Evolutionary conservation across 371 early-diverging fungal genomes (phyloP), one percentile per base, ranked within the genome.

Genomic region (Vavraia culicis): DNA sequence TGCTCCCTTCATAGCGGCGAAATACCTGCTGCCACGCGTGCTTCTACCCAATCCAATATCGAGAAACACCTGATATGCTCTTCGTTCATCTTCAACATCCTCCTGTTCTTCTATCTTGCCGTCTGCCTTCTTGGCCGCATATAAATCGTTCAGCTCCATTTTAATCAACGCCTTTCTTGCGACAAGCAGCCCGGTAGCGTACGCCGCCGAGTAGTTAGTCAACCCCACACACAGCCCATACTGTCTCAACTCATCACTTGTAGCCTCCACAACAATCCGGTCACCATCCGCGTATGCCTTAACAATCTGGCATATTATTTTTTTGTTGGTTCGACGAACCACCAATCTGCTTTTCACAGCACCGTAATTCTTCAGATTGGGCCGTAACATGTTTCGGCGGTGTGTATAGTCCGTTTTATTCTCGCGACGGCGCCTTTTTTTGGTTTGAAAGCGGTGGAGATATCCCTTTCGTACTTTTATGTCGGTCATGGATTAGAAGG

Each of bases 341-440:
- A 94, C 95, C 63, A 98, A 74, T 73, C 99, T 81, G 80, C 86
- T 88, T 80, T 98, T 98, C 72, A 90, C 88, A 49, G 87, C 82
- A 81, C 91, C 90, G 82, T 90, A 89, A 78, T 90, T 91, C 82
- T 88, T 90, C 81, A 88, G 87, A 73, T 90, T 93, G 77, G 94
- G 95, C 71, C 80, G 77, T 34, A 93, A 80, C 55, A 95, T 75
- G 69, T 88, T 83, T 80, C 84, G 88, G 71, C 99, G 81, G 66
- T 93, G 91, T 72, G 86, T 88, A 89, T 95, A 98, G 77, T 98
- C 93, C 66, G 99, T 98, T 81, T 94, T 98, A 52, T 95, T 91
- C 84, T 94, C 90, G 49, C 52, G 37, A 48, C 61, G 60, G 49
- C 67, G 67, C 41, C 67, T 67, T 64, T 61, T 71, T 69, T 70